Evolutionary conservation across 192 early-diverging fungal species (phyloP), one percentile per base, ranked within the genome.

Genomic region (Mortierella alpina): DNA sequence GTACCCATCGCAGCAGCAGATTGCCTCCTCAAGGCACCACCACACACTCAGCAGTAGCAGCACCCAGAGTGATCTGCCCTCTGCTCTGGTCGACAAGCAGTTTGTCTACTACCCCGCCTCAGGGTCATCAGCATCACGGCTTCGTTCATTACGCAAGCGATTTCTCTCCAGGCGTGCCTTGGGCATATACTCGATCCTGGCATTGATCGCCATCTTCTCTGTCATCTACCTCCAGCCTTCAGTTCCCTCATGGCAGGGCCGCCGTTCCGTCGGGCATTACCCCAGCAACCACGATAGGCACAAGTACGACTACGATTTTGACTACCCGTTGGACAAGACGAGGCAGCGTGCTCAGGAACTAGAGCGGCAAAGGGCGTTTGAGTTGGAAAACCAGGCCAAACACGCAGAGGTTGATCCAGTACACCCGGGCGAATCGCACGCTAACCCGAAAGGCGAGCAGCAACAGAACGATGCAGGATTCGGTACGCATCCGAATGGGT

Each of bases 71-170:
- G 77, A 80, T 53, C 49, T 80, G 10, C 77, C 77, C 15, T 80
- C 77, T 11, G 77, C 77, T 9, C 64, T 80, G 11, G 77, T 80
- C 39, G 77, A 80, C 53, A 80, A 80, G 60, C 77, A 80, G 54
- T 72, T 72, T 22, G 59, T 80, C 54, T 80, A 72, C 52, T 72
- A 80, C 23, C 64, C 77, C 11, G 22, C 59, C 7, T 64, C 66
- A 14, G 54, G 70, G 1, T 62, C 70, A 15, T n/a, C 67, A n/a
- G 63, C 69, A 3, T 72, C 77, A 50, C 55, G 77, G 41, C 42
- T 72, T 58, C 69, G 77, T 41, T 80, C 77, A n/a, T 12, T 80
- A 5, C 64, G 66, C 44, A 67, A 60, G 59, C 41, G 77, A 55
- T 59, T 80, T 6, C 58, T 67, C 22, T 58, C 70, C 14, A 66